A percentile compares a stretch with the other conserved stretches of the same genome.
These are phyloP conservation scores for Sarcomyxa edulis DNA, from an alignment of 768 basidiomycete genomes.

Conservation along the genomic window DNA sequence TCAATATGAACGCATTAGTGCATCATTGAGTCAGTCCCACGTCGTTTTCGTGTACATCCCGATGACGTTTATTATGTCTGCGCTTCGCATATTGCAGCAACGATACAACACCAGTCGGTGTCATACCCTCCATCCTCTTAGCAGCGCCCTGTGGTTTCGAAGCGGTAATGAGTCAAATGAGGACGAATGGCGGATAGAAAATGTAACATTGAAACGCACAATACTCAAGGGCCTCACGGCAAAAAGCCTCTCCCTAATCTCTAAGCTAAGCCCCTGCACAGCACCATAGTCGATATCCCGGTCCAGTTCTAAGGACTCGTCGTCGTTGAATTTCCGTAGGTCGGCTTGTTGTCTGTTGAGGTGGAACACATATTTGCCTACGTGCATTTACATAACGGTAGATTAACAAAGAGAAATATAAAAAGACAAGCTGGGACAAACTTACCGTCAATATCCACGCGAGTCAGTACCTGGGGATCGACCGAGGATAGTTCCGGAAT, in stretches of 20 bases:
- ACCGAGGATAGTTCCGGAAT: constrained; percentile 48
- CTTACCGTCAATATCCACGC: constrained; percentile 71
- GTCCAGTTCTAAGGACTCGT: constrained; percentile 69
- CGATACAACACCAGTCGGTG: constrained; percentile 67
- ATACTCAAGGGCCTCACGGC: constrained; percentile 63
- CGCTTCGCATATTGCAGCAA: constrained; percentile 62
- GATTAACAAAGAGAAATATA: constrained; percentile 1
- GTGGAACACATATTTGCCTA: constrained; percentile 60
- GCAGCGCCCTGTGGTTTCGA: constrained; percentile 72
- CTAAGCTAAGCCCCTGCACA: constrained; percentile 68
- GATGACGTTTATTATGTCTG: too few species aligned
- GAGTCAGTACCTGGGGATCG: constrained; percentile 45
- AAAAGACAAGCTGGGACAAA: constrained; percentile 1
- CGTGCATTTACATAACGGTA: not conserved
- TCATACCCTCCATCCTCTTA: constrained; percentile 92
- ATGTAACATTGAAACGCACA: constrained; percentile 38
- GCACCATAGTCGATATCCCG: constrained; percentile 62
- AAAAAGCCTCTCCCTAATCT: constrained; percentile 63
- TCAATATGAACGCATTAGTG: too few species aligned
- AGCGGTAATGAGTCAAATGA: too few species aligned
- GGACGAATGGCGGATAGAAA: too few species aligned
- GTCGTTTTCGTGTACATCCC: too few species aligned
- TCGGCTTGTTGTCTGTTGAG: constrained; percentile 73
- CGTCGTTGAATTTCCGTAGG: constrained; percentile 64
- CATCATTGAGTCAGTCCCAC: too few species aligned